Evolutionary conservation across 495 filamentous ascomycete genomes (phyloP), one percentile per base, ranked within the genome.

Genomic region (Pyronema domesticum): DNA sequence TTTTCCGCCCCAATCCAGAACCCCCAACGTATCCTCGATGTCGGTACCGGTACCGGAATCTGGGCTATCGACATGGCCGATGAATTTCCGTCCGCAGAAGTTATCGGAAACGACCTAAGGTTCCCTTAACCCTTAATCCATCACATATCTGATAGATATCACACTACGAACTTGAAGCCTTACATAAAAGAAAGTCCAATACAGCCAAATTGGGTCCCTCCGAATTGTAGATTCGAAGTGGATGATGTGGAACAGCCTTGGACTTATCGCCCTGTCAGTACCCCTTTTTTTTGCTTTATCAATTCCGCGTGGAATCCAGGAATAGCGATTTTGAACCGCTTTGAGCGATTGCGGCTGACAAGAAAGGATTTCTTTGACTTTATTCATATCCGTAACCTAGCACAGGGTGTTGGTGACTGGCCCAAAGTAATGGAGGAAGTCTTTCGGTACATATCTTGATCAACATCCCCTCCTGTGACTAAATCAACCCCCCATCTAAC

Each of bases 161-260:
- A 43, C 11, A 30, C 1, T 30, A 30, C 23, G 5, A 30, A 5
- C 23, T 30, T 30, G 23, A 5, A 30, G 23, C 15, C 15, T 13
- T 43, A 17, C 39, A 17, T 13, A 43, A 2, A n/a, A 47, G 15
- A 47, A 23, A 54, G 48, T 48, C 72, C 75, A 19, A 75, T 75
- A 47, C 72, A 76, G 58, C 70, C 71, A 6, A 63, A 52, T 53
- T 74, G 69, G 67, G 68, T 68, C 6, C 72, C 73, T 51, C 71
- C 70, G 5, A 76, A 76, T 50, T 70, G 69, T 37, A 58, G 60
- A 8, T 74, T 76, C 53, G 67, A 68, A 43, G 65, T 76, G 46
- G 73, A 76, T 45, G 72, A 76, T 51, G 67, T 68, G 1, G 72
- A 74, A 62, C 66, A 66, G 46, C 69, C 71, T 42, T 76, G 74